phyloP scores from a whole-genome alignment of 768 basidiomycete species.

The Hysterangium stoloniferum region DNA sequence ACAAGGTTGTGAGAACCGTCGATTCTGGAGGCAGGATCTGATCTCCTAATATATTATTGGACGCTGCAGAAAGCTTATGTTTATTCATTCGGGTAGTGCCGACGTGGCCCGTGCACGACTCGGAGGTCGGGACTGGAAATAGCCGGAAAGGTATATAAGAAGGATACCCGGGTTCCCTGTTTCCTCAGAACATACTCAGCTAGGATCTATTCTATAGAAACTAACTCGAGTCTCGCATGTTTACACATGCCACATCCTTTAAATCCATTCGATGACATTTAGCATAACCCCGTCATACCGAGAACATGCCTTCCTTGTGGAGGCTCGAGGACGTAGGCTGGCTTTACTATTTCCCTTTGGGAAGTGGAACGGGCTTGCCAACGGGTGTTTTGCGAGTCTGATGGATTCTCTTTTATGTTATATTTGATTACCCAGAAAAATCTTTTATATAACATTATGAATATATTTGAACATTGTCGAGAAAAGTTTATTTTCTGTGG shows the following conservation, averaged over 20 bases:
- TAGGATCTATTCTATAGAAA: conserved; percentile 77
- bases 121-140: conserved; percentile 19
- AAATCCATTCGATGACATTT: conserved; percentile 62
- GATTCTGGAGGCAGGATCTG: too few relatives aligned
- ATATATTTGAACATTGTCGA: too few relatives aligned
- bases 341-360: neutral
- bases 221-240: conserved; percentile 75
- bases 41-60: too few relatives aligned
- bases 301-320: conserved; percentile 43
- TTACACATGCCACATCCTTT: conserved; percentile 67
- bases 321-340: conserved; percentile 50
- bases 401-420: conserved; percentile 1
- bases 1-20: too few relatives aligned
- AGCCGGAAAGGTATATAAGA: conserved; percentile 26
- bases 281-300: conserved; percentile 58
- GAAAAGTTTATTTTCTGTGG: too few relatives aligned
- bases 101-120: conserved; percentile 6
- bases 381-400: conserved; percentile 7
- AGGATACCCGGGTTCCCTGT: conserved; percentile 9
- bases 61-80: too few relatives aligned
- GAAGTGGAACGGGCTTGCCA: conserved; percentile 3
- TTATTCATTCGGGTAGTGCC: too few relatives aligned
- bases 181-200: conserved; percentile 69
- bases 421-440: too few relatives aligned
- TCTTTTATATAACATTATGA: too few relatives aligned